Evolutionary conservation across 805 yeast species (phyloP).

Genomic region (Nakazawaea siamensis): DNA sequence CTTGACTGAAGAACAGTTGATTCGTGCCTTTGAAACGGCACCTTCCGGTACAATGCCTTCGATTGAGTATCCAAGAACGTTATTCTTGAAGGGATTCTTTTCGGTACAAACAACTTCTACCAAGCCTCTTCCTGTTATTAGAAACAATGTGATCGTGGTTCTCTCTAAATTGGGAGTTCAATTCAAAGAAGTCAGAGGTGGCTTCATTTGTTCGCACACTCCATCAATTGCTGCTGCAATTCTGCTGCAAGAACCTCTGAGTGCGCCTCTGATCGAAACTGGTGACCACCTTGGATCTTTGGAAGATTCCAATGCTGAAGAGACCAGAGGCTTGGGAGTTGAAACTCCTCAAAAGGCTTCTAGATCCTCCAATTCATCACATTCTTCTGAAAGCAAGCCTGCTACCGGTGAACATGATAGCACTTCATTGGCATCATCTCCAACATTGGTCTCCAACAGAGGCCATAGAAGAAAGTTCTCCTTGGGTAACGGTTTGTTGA

Average conservation of each 20-base stretch:
- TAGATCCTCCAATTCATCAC: constrained; percentile 16
- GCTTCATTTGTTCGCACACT: constrained; percentile 75
- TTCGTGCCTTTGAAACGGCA: constrained; percentile 39
- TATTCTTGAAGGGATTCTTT: constrained; percentile 87
- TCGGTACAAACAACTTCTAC: constrained; percentile 94
- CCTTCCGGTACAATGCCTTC: constrained; percentile 84
- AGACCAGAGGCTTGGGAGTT: not conserved
- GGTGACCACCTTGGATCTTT: constrained; percentile 1
- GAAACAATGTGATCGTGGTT: constrained; percentile 75
- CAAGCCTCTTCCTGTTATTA: constrained; percentile 80
- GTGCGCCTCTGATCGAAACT: constrained; percentile 2
- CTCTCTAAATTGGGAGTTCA: constrained; percentile 70
- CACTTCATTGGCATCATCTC: constrained; percentile 6
- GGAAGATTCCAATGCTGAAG: not conserved
- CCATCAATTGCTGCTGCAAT: constrained; percentile 29
- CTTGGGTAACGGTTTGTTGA: constrained; percentile 47
- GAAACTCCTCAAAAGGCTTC: not conserved
- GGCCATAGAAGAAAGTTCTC: constrained; percentile 58
- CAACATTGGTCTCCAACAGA: constrained; percentile 14
- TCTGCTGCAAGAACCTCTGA: not conserved
- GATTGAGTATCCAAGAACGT: constrained; percentile 84
- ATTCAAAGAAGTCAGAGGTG: constrained; percentile 88
- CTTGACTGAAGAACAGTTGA: constrained; percentile 38
- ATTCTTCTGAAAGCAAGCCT: constrained; percentile 11
- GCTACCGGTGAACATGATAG: constrained; percentile 19